Conservation (phyloP, 805 yeast genomes). For the Brettanomyces custersianus region DNA sequence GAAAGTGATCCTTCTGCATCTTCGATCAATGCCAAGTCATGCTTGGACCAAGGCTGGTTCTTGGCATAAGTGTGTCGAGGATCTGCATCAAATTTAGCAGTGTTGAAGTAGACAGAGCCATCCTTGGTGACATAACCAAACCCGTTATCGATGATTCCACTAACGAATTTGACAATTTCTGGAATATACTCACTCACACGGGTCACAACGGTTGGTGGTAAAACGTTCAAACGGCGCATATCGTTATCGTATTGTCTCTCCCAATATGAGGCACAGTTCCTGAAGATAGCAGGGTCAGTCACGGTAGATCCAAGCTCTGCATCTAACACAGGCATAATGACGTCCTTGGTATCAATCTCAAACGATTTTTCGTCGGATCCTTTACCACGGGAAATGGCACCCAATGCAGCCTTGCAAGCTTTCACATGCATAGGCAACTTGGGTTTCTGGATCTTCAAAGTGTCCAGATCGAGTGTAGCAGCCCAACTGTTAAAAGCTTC, state of each 20-base stretch:
- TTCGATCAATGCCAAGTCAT: constrained; percentile 71
- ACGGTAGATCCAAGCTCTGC: constrained; percentile 62
- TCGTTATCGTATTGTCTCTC: constrained; percentile 78
- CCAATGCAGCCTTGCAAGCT: constrained; percentile 47
- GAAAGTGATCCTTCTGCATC: constrained; percentile 91
- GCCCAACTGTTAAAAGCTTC: constrained; percentile 43
- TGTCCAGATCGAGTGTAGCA: constrained; percentile 36
- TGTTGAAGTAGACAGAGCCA: constrained; percentile 96
- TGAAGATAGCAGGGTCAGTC: constrained; percentile 78
- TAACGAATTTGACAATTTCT: constrained; percentile 76
- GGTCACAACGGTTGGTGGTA: constrained; percentile 79
- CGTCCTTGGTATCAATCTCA: constrained; percentile 55
- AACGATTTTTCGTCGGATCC: constrained; percentile 22
- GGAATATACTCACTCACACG: constrained; percentile 95
- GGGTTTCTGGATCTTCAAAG: constrained; percentile 52
- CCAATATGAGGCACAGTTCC: constrained; percentile 80
- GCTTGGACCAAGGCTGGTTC: constrained; percentile 97
- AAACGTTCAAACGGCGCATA: constrained; percentile 77
- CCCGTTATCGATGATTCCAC: constrained; percentile 66
- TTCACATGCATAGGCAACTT: constrained; percentile 78
- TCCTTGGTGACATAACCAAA: constrained; percentile 77
- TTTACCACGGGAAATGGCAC: constrained; percentile 29
- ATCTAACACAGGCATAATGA: constrained; percentile 68
- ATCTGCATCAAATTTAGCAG: constrained; percentile 64
- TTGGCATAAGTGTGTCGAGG: constrained; percentile 83